Base-by-base conservation (phyloP, 306 rosid genomes). In the Sicyos baderoa region DNA sequence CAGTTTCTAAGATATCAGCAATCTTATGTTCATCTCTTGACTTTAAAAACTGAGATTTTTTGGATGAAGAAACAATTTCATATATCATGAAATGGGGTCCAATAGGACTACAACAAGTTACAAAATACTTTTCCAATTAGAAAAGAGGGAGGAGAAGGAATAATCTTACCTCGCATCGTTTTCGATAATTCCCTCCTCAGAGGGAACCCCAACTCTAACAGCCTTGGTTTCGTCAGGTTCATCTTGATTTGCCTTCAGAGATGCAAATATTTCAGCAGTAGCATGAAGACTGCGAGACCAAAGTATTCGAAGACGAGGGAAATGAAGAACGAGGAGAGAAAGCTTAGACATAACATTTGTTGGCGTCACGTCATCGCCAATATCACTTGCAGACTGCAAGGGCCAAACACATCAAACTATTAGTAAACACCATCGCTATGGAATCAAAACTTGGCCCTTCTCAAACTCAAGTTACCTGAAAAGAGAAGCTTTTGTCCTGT, bases 201-300 rank as follows among this genome's bases (percentile, higher is more conserved):
- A 88, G 54, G 98, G 97, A 52, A 93, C 96, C 68, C 98, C 98
- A 60, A 93, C 98, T 81, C 96, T 86, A 54, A 83, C 82, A 60
- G 96, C 98, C 76, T 84, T 92, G 48, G 84, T 72, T 77, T 85
- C 94, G 9, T 89, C 97, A 14, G 97, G 98, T 85, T 89, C 96
- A 32, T 89, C 98, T 79, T 93, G 96, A 80, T 93, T 93, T 72
- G 97, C 89, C 79, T 89, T 89, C 48, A 93, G 87, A 11, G 90
- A 75, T 66, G 95, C 80, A 76, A 89, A 93, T 84, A 89, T 93
- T 74, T 89, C 95, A 56, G 98, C 89, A 70, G 97, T 89, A 15
- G 97, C 94, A 80, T 89, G 88, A 80, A 93, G 77, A 77, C 97
- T 93, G 45, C 98, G 89, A 62, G 98, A 88, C 98, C 98, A 93